These are phyloP conservation scores for Berberis vulgaris DNA, from an alignment of 164 flowering plant genomes.

Conservation along the genomic window DNA sequence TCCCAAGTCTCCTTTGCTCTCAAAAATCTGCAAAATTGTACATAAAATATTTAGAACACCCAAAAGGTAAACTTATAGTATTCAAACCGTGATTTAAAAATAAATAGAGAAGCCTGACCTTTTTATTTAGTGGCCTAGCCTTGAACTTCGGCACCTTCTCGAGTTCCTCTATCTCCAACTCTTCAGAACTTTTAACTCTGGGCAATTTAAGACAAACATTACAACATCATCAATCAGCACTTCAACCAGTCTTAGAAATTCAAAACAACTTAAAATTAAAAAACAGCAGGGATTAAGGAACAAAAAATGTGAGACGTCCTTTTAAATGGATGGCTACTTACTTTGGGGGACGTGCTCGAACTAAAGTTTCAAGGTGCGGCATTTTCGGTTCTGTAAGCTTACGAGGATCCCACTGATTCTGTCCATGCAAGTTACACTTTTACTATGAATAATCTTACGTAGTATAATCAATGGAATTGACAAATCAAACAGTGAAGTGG, in stretches of 20 bases:
- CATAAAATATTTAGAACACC: not conserved
- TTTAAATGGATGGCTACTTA: conserved; percentile 2
- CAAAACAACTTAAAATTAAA: not conserved
- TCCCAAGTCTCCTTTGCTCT: conserved; percentile 85
- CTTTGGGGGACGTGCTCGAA: conserved; percentile 74
- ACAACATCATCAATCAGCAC: not conserved
- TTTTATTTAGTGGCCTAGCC: conserved; percentile 86
- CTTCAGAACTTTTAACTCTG: conserved; percentile 57
- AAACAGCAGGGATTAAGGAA: not conserved
- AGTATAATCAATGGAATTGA: not conserved
- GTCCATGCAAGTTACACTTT: conserved; percentile 1
- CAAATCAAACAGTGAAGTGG: not conserved
- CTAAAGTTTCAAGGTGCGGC: conserved; percentile 68
- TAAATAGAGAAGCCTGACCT: conserved; percentile 28
- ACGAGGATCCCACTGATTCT: conserved; percentile 45
- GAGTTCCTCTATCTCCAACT: conserved; percentile 71
- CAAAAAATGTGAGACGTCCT: not conserved
- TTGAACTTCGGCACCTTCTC: conserved; percentile 76
- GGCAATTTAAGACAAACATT: not conserved
- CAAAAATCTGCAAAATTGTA: conserved; percentile 55
- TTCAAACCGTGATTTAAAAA: not conserved
- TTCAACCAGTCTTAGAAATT: not conserved
- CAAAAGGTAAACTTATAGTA: too few species aligned
- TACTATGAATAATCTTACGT: not conserved
- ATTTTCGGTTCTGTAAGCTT: conserved; percentile 69